phyloP scores from a whole-genome alignment of 2,329 filamentous ascomycete species.

The Blastomyces silverae region DNA sequence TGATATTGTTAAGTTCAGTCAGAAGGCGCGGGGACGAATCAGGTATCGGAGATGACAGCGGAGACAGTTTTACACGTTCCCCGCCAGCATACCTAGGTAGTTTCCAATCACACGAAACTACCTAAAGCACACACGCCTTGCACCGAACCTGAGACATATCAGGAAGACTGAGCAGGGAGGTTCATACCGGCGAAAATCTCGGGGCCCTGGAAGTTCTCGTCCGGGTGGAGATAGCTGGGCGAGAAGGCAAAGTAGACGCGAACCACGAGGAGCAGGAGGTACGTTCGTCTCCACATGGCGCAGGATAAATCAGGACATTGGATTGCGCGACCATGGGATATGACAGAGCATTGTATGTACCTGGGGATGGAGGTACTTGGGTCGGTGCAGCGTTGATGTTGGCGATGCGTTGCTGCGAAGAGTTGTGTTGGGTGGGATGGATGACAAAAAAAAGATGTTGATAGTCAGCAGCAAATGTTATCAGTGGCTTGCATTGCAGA shows the following conservation, averaged over 20 bases:
- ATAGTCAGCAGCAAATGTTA: not conserved
- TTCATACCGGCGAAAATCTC: conserved; percentile 87
- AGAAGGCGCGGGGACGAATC: not conserved
- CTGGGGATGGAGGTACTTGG: not conserved
- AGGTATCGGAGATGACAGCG: not conserved
- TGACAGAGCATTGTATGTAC: not conserved
- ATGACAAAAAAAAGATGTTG: no score
- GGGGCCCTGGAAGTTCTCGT: conserved; percentile 98
- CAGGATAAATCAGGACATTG: conserved; percentile 7
- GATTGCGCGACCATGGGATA: not conserved
- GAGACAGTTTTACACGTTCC: not conserved
- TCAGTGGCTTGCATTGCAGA: not conserved
- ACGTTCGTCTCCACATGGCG: conserved; percentile 82
- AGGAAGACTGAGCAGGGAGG: not conserved
- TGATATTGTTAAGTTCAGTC: not conserved
- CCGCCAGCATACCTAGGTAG: not conserved
- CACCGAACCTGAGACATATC: not conserved
- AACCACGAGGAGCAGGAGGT: conserved; percentile 75
- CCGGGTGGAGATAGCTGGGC: conserved; percentile 93
- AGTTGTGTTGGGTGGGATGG: not conserved
- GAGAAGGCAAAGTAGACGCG: conserved; percentile 90
- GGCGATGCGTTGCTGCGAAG: not conserved
- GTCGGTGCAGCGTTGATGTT: not conserved
- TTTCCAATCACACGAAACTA: not conserved
- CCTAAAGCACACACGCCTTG: not conserved